These are phyloP conservation scores for Candida silvicultrix DNA, from an alignment of 805 yeast genomes.

Conservation along the genomic window DNA sequence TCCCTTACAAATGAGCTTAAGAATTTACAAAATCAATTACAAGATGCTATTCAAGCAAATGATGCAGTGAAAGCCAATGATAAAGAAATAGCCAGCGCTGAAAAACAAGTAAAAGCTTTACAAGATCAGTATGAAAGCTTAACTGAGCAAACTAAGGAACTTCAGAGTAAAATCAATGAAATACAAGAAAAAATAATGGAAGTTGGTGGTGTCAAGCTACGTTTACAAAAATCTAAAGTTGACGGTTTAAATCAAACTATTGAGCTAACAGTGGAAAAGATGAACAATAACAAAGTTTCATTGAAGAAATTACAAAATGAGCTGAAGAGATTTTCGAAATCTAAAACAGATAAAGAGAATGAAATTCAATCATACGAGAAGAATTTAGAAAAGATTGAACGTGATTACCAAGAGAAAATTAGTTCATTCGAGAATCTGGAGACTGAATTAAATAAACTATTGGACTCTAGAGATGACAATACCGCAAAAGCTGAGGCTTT, in stretches of 20 bases:
- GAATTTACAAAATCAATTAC: conserved; percentile 37
- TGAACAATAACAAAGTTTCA: conserved; percentile 49
- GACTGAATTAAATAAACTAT: conserved; percentile 23
- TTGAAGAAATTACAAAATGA: conserved; percentile 61
- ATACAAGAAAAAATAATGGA: conserved; percentile 79
- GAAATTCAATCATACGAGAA: conserved; percentile 35
- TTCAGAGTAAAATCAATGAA: conserved; percentile 48
- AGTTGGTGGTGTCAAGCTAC: conserved; percentile 83
- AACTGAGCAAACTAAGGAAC: conserved; percentile 46
- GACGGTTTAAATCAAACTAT: conserved; percentile 65
- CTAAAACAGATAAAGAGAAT: conserved; percentile 35
- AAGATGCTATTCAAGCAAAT: conserved; percentile 26
- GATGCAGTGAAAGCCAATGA: conserved; percentile 19
- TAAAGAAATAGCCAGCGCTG: conserved; percentile 31
- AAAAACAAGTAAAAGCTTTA: conserved; percentile 26
- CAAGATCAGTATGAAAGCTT: conserved; percentile 38
- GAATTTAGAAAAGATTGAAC: conserved; percentile 30
- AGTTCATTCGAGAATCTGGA: conserved; percentile 27
- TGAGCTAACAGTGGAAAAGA: conserved; percentile 50
- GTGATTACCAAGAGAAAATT: conserved; percentile 20
- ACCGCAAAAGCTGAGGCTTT: conserved; percentile 33
- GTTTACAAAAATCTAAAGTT: conserved; percentile 76
- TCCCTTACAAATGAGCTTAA: conserved; percentile 48
- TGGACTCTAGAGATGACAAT: conserved; percentile 29
- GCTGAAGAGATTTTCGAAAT: conserved; percentile 45